Base-by-base conservation (phyloP, 441 rosid genomes). In the Adansonia rubrostipa region DNA sequence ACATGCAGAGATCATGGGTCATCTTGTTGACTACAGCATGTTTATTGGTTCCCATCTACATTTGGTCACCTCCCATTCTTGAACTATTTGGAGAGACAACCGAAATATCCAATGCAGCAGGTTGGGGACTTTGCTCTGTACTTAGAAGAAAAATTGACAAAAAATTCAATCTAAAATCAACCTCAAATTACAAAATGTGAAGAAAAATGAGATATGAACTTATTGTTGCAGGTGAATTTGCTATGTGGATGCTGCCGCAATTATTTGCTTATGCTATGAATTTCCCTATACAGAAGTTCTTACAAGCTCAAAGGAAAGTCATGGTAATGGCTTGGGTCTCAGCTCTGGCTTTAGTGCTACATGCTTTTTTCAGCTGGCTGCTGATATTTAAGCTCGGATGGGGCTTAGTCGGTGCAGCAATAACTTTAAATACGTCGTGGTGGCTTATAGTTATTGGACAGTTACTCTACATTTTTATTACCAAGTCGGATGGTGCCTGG, bases 1-100 rank as follows among this genome's bases (percentile, higher is more conserved):
- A 93, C 62, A 95, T 95, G 98, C 98, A 95, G 77, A 90, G 97
- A 87, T 92, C 98, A 15, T 93, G 97, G 98, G 81, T 95, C 78
- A 95, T 93, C 87, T 78, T 93, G 80, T 72, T 95, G 58, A 81
- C 84, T 14, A 91, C 98, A 13, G 93, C 97, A 42, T 88, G 89
- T 33, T 60, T 74, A 33, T 57, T 92, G 51, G 88, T 91, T 74
- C 97, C 97, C 0, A 5, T 86, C 40, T 95, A 95, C 81, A 85
- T 95, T 78, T 93, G 93, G 91, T 86, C 98, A 63, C 92, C 97
- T 75, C 92, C 95, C 15, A 92, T 93, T 73, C 88, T 95, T 5
- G 82, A 87, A 73, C 68, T 89, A 75, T 58, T 93, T 28, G 98
- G 97, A 65, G 91, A 89, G 74, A 90, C 97, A 67, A 79, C 90